Evolutionary conservation across 345 rosid genomes (phyloP).

Genomic region (Chamaenerion angustifolium): DNA sequence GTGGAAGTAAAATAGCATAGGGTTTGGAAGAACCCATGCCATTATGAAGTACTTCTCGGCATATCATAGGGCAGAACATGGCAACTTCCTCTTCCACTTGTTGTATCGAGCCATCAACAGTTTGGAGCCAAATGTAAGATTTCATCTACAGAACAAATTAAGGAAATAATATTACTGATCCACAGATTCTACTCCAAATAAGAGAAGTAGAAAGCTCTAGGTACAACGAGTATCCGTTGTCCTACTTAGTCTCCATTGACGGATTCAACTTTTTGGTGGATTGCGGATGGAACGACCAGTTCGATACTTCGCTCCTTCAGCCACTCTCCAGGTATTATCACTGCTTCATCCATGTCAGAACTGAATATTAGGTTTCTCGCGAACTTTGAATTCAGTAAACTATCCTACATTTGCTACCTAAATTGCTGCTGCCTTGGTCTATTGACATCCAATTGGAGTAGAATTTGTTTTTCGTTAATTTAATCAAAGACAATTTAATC

Average conservation of each 20-base stretch:
- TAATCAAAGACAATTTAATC: too few species aligned
- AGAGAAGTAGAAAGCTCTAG: too few species aligned
- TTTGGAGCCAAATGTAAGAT: conserved; percentile 82
- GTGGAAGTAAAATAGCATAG: conserved; percentile 69
- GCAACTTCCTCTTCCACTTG: conserved; percentile 93
- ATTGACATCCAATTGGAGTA: too few species aligned
- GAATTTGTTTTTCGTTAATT: too few species aligned
- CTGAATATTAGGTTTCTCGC: neutral
- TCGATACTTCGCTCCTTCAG: conserved; percentile 69
- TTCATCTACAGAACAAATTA: conserved; percentile 29
- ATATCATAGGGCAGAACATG: conserved; percentile 86
- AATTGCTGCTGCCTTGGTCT: too few species aligned
- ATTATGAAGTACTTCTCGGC: conserved; percentile 56
- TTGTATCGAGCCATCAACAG: conserved; percentile 75
- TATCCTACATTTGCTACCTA: too few species aligned
- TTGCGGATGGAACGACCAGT: conserved; percentile 98
- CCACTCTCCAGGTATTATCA: conserved; percentile 64
- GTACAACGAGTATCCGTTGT: conserved; percentile 57
- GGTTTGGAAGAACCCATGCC: conserved; percentile 79
- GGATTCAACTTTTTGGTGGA: conserved; percentile 81
- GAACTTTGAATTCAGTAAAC: too few species aligned
- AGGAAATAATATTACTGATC: neutral
- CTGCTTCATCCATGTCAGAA: neutral
- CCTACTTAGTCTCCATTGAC: conserved; percentile 79
- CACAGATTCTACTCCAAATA: too few species aligned